phyloP scores from a whole-genome alignment of 495 filamentous ascomycete species.

The Podospora pseudopauciseta region DNA sequence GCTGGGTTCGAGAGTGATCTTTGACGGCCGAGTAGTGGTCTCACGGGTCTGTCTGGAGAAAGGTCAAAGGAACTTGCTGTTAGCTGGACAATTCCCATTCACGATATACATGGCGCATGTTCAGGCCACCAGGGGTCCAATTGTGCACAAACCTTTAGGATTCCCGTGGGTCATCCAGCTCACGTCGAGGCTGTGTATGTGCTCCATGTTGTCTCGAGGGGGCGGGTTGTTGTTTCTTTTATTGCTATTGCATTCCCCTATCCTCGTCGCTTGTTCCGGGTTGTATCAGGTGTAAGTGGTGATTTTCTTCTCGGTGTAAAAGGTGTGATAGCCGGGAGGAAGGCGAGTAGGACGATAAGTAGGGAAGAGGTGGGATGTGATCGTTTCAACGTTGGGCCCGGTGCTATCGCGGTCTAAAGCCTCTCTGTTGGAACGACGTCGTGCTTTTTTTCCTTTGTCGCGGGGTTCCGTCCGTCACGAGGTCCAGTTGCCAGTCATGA shows the following conservation, averaged over 20 bases:
- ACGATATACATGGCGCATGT: background rate
- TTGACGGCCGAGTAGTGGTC: constrained; percentile 16
- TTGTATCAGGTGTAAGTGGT: background rate
- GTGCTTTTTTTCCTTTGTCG: background rate
- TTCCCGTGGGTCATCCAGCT: constrained; percentile 59
- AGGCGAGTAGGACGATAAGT: background rate
- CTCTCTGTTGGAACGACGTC: background rate
- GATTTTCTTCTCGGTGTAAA: background rate
- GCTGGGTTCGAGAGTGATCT: constrained; percentile 25
- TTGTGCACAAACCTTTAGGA: constrained; percentile 40
- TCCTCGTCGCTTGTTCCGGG: background rate
- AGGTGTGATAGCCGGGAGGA: background rate
- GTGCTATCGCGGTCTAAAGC: background rate
- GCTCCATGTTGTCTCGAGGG: constrained; percentile 48
- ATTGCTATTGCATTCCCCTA: background rate
- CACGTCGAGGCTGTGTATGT: constrained; percentile 62
- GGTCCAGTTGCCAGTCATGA: background rate
- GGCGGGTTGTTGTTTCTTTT: constrained; percentile 17
- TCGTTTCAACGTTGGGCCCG: background rate
- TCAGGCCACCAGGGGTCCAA: background rate
- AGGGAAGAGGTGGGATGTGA: background rate
- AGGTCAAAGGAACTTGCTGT: background rate
- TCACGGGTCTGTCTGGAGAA: constrained; percentile 25
- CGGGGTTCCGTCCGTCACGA: background rate
- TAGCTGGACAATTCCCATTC: background rate